Percentiles rank a stretch among this genome's conserved stretches.
Evolutionary conservation across 2,329 filamentous ascomycete species (phyloP).

Genomic region (Huntiella moniliformis): DNA sequence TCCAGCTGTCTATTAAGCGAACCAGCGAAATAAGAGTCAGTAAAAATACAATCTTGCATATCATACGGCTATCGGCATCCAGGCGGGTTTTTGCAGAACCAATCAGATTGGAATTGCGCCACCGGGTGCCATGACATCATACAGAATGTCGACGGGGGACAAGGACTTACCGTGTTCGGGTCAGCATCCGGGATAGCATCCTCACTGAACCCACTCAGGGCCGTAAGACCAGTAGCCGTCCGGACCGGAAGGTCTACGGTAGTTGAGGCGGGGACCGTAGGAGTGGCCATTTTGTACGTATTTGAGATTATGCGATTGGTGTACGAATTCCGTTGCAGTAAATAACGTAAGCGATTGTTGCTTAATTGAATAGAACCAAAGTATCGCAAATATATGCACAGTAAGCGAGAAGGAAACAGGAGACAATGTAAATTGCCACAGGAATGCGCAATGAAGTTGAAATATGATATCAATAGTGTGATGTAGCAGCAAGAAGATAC

Average conservation of each 20-base stretch:
- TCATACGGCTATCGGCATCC: not conserved
- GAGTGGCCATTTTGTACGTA: constrained; percentile 5
- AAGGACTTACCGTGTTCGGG: constrained; percentile 33
- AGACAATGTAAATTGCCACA: not conserved
- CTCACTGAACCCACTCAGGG: constrained; percentile 28
- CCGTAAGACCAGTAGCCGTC: constrained; percentile 8
- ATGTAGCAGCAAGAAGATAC: too few relatives aligned
- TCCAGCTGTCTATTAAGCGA: constrained; percentile 41
- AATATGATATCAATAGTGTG: too few relatives aligned
- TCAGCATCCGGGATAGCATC: constrained; percentile 40
- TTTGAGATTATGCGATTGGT: not conserved
- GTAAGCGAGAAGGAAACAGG: not conserved
- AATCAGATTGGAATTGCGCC: not conserved
- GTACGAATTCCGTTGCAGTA: not conserved
- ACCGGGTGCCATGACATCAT: too few relatives aligned
- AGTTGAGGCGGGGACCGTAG: constrained; percentile 5
- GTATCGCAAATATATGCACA: not conserved
- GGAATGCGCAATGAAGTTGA: too few relatives aligned
- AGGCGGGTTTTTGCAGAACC: not conserved
- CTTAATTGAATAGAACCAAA: not conserved
- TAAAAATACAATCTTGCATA: too few relatives aligned
- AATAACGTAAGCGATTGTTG: not conserved
- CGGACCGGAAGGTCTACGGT: constrained; percentile 5
- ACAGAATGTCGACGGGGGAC: not conserved
- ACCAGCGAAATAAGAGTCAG: not conserved